phyloP scores from a whole-genome alignment of 2,329 filamentous ascomycete genomes.

The Rasamsonia emersonii region DNA sequence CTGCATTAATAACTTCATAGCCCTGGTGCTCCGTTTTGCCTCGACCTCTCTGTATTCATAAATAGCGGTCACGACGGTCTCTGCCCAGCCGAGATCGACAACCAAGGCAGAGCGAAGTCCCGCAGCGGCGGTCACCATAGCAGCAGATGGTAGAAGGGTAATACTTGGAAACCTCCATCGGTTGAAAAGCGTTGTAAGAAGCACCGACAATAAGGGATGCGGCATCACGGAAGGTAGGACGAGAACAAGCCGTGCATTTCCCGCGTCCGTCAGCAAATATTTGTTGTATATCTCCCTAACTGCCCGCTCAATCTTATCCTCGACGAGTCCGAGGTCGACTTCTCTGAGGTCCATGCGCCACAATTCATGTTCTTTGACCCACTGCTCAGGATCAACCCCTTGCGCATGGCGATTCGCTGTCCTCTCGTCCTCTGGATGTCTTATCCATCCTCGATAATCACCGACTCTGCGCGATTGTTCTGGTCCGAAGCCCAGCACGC shows the following conservation, averaged over 20 bases:
- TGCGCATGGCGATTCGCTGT: slow-evolving; percentile 18
- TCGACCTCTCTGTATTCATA: slow-evolving; percentile 84
- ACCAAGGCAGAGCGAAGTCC: slow-evolving; percentile 80
- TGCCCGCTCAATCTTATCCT: slow-evolving; percentile 77
- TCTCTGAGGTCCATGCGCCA: slow-evolving; percentile 69
- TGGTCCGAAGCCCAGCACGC: slow-evolving; percentile 63
- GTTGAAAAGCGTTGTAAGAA: slow-evolving; percentile 70
- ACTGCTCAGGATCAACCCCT: slow-evolving; percentile 16
- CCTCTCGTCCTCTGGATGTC: slow-evolving; percentile 43
- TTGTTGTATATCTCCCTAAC: slow-evolving; percentile 75
- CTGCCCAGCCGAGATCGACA: slow-evolving; percentile 85
- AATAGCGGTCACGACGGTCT: slow-evolving; percentile 75
- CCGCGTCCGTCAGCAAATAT: slow-evolving; percentile 53
- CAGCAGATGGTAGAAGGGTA: slow-evolving; percentile 68
- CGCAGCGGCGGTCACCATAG: slow-evolving; percentile 66
- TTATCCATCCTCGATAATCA: slow-evolving; percentile 66
- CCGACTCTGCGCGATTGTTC: slow-evolving; percentile 69
- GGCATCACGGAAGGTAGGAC: slow-evolving; percentile 71
- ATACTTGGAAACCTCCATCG: slow-evolving; percentile 72
- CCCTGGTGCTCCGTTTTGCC: slow-evolving; percentile 62
- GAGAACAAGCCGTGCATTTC: slow-evolving; percentile 64
- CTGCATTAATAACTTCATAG: slow-evolving; percentile 61
- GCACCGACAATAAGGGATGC: slow-evolving; percentile 64
- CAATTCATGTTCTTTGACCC: slow-evolving; percentile 53
- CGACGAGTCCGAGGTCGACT: slow-evolving; percentile 68